Evolutionary conservation across 116 monocot genomes (phyloP).

Genomic region (Thalassia testudinum): DNA sequence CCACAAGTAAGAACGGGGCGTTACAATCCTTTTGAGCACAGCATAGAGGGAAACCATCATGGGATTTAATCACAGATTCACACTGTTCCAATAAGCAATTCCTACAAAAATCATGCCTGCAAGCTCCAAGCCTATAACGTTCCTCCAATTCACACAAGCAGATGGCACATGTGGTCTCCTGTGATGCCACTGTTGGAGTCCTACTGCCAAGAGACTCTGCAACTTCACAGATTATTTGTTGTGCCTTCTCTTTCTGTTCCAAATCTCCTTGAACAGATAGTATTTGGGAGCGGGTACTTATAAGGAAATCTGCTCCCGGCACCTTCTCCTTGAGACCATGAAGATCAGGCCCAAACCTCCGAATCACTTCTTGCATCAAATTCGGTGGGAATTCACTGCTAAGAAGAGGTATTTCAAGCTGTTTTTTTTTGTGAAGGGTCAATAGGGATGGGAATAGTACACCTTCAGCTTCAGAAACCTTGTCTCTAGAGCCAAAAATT

Average conservation of each 20-base stretch:
- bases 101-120: slow-evolving; percentile 68
- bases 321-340: slow-evolving; percentile 32
- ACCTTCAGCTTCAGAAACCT: slow-evolving; percentile 28
- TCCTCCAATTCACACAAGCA: slow-evolving; percentile 90
- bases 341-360: slow-evolving; percentile 58
- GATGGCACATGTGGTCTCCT: slow-evolving; percentile 43
- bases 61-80: slow-evolving; percentile 53
- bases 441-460: slow-evolving; percentile 29
- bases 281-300: slow-evolving; percentile 49
- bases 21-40: slow-evolving; percentile 55
- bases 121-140: slow-evolving; percentile 51
- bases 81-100: slow-evolving; percentile 66
- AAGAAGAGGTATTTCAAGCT: slow-evolving; percentile 46
- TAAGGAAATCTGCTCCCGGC: slow-evolving; percentile 32
- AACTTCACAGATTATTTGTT: slow-evolving; percentile 39
- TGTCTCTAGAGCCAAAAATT: slow-evolving; percentile 38
- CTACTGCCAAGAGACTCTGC: slow-evolving; percentile 10
- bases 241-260: slow-evolving; percentile 50
- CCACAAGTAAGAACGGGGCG: slow-evolving; percentile 30
- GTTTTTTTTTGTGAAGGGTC: slow-evolving; percentile 40
- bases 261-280: slow-evolving; percentile 41
- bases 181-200: slow-evolving; percentile 3
- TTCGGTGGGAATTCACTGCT: slow-evolving; percentile 44
- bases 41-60: slow-evolving; percentile 65
- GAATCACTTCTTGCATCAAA: slow-evolving; percentile 72